Base-by-base conservation (phyloP, 192 early-diverging fungal species). In the Funneliformis mosseae region DNA sequence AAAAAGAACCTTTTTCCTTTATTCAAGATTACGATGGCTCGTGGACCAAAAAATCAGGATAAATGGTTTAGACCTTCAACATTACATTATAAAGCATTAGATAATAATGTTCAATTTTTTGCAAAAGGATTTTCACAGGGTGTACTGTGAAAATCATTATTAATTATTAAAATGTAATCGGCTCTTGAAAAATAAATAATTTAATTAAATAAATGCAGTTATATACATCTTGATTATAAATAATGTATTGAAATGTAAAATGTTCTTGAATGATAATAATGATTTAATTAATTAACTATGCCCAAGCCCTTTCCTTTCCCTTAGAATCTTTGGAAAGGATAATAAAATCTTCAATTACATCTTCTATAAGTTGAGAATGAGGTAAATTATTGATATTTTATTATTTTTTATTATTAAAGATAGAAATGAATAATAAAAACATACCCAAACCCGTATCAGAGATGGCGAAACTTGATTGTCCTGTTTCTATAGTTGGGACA, bases 21-120 rank as follows among this genome's bases (percentile, higher is more conserved):
- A 21, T 18, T 5, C 5, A 68, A 88, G 84, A 66, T 90, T 18
- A 87, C 85, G 1, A 86, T 90, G 12, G 62, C 89, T 21, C 83
- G 87, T 80, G 89, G 89, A 39, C 87, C 89, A 16, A 83, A 83
- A 78, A 85, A 83, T 71, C 73, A 78, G 39, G 84, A 85, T 50
- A 84, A 80, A 42, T 81, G 79, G 46, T 84, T 81, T 79, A 83
- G 81, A 23, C 73, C 88, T 62, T 82, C 86, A 55, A 84, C 88
- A 18, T 62, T 89, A 55, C 90, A 91, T 73, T 91, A 89, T 71
- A 88, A 88, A 78, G 87, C 88, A 28, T 50, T 91, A 2, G 90
- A 91, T 78, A 91, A 91, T 78, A 89, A 87, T 69, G 88, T 87
- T 27, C 84, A 87, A 38, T 88, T 91, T 74, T 91, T 91, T 83